phyloP scores from a whole-genome alignment of 2,329 filamentous ascomycete species.

The Penicillium thymicola region DNA sequence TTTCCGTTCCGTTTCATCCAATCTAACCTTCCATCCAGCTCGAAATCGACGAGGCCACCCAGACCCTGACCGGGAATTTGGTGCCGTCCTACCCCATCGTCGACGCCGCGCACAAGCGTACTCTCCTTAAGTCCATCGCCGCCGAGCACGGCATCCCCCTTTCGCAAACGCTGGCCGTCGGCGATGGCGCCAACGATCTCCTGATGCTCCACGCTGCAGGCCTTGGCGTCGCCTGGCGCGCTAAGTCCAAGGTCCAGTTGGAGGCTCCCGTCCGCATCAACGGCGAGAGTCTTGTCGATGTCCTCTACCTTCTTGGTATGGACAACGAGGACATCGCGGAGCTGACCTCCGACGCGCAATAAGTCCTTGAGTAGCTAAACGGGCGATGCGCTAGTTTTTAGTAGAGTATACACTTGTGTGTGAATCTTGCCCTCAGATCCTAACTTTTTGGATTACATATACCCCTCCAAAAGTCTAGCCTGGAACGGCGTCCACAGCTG shows the following conservation, averaged over 20 bases:
- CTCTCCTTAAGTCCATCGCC: constrained; percentile 55
- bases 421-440: background rate
- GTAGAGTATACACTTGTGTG: background rate
- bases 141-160: constrained; percentile 53
- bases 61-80: constrained; percentile 57
- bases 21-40: constrained; percentile 34
- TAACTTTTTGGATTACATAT: background rate
- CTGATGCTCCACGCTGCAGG: constrained; percentile 63
- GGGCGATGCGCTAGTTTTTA: background rate
- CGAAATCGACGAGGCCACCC: constrained; percentile 45
- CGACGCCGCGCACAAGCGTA: constrained; percentile 56
- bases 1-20: background rate
- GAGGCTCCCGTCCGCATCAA: constrained; percentile 60
- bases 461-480: background rate
- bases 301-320: constrained; percentile 58
- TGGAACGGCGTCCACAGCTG: background rate
- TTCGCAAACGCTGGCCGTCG: constrained; percentile 57
- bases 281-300: constrained; percentile 54
- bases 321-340: constrained; percentile 50
- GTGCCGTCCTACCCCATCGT: constrained; percentile 55
- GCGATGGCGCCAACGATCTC: constrained; percentile 64
- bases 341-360: constrained; percentile 29
- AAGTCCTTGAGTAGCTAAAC: background rate
- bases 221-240: constrained; percentile 61
- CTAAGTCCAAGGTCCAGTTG: constrained; percentile 62